Conservation (phyloP, 2,329 filamentous ascomycete species). For the Beauveria scarabaeidicola region DNA sequence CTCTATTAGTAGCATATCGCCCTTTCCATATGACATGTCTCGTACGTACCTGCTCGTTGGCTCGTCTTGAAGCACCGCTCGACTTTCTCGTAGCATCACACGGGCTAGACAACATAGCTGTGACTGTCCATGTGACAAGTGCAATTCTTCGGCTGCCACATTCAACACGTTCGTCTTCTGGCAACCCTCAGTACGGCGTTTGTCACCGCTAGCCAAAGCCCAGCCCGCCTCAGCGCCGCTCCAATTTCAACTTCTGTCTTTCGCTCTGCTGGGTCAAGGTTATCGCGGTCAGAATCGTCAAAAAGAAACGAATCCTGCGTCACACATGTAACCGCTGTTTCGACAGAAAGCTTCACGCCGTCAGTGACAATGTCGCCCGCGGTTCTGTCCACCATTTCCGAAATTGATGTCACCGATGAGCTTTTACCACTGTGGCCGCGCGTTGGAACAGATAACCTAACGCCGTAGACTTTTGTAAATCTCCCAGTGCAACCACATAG, state of each 20-base stretch:
- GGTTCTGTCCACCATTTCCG: conserved; percentile 1
- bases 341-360: background rate
- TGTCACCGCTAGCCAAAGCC: background rate
- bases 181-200: background rate
- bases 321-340: background rate
- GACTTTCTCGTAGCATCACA: conserved; percentile 1
- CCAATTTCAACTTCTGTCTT: background rate
- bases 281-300: background rate
- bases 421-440: background rate
- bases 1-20: background rate
- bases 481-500: conserved; percentile 3
- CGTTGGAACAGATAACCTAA: background rate
- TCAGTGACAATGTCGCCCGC: conserved; percentile 1
- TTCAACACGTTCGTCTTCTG: background rate
- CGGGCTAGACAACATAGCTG: conserved; percentile 1
- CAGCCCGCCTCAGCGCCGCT: background rate
- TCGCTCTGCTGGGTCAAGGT: background rate
- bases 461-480: background rate
- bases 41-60: conserved; percentile 2
- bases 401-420: conserved; percentile 2
- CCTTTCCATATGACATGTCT: too few relatives aligned
- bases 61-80: background rate
- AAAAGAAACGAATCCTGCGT: conserved; percentile 5
- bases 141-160: background rate
- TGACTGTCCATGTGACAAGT: conserved; percentile 1